phyloP scores from a whole-genome alignment of 768 basidiomycete species.

The Auriculariales sp. region DNA sequence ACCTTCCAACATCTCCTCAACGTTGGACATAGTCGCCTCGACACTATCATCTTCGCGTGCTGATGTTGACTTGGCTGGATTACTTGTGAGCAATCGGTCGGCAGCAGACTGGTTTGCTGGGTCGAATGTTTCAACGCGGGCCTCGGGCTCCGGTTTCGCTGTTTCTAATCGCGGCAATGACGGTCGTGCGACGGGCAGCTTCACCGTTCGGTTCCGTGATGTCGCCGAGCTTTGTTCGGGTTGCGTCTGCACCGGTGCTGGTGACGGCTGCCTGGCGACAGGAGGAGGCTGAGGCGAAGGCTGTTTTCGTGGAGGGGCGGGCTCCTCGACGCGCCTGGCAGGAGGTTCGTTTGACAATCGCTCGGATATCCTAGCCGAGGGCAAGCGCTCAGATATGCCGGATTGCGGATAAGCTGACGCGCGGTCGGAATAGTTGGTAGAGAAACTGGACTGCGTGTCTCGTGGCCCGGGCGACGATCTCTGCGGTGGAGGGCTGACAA shows the following conservation, averaged over 20 bases:
- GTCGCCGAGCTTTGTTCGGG: neutral
- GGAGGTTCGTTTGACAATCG: neutral
- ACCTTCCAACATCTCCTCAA: slow-evolving; percentile 98
- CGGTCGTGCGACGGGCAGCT: neutral
- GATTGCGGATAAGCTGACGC: neutral
- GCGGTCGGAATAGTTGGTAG: neutral
- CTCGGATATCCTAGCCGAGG: neutral
- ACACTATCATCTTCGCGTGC: slow-evolving; percentile 50
- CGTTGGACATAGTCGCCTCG: slow-evolving; percentile 74
- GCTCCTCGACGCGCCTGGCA: neutral
- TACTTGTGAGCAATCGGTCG: slow-evolving; percentile 41
- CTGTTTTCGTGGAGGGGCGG: neutral
- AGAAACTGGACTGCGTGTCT: neutral
- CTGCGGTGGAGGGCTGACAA: neutral
- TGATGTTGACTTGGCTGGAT: slow-evolving; percentile 13
- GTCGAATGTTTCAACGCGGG: slow-evolving; percentile 72
- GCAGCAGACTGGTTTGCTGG: slow-evolving; percentile 59
- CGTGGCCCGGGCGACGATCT: neutral
- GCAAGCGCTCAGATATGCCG: neutral
- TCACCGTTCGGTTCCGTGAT: neutral
- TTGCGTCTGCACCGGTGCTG: neutral
- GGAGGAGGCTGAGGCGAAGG: slow-evolving; percentile 1
- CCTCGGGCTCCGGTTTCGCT: slow-evolving; percentile 28
- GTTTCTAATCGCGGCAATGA: neutral
- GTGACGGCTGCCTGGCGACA: neutral